phyloP scores from a whole-genome alignment of 129 eudicot genomes.

The Pulicaria dysenterica region DNA sequence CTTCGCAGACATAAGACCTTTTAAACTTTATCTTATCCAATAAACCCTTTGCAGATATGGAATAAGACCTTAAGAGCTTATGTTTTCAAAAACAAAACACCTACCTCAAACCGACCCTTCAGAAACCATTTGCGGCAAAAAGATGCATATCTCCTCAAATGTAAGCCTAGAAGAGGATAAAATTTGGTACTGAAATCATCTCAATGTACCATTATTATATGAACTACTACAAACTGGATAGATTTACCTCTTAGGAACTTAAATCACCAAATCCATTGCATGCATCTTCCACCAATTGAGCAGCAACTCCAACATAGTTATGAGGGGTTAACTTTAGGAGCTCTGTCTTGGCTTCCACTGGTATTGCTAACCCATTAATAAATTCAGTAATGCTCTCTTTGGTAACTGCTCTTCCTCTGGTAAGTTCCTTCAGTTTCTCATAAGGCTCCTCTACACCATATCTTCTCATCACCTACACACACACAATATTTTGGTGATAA shows the following conservation, averaged over 20 bases:
- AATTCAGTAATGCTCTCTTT: conserved; percentile 67
- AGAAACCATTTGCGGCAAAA: too few relatives aligned
- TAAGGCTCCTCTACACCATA: conserved; percentile 93
- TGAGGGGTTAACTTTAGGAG: conserved; percentile 73
- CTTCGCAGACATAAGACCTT: too few relatives aligned
- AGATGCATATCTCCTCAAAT: too few relatives aligned
- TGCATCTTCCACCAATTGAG: conserved; percentile 48
- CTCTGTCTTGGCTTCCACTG: conserved; percentile 63
- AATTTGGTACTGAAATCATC: too few relatives aligned
- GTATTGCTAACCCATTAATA: conserved; percentile 65
- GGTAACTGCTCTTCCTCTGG: conserved; percentile 76
- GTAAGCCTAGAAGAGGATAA: too few relatives aligned
- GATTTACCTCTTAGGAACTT: not conserved
- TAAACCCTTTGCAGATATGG: too few relatives aligned
- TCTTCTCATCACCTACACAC: conserved; percentile 84
- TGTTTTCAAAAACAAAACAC: too few relatives aligned
- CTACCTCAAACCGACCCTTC: too few relatives aligned
- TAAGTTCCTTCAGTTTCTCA: conserved; percentile 92
- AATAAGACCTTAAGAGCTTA: too few relatives aligned
- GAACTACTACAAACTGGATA: too few relatives aligned
- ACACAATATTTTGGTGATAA: not conserved
- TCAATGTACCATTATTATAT: too few relatives aligned
- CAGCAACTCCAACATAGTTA: conserved; percentile 77
- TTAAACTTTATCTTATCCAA: too few relatives aligned
- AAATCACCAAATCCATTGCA: conserved; percentile 26